A percentile compares a stretch with the other conserved stretches of the same genome.
Conservation (phyloP, 805 yeast species). For the Geotrichum ghanense region DNA sequence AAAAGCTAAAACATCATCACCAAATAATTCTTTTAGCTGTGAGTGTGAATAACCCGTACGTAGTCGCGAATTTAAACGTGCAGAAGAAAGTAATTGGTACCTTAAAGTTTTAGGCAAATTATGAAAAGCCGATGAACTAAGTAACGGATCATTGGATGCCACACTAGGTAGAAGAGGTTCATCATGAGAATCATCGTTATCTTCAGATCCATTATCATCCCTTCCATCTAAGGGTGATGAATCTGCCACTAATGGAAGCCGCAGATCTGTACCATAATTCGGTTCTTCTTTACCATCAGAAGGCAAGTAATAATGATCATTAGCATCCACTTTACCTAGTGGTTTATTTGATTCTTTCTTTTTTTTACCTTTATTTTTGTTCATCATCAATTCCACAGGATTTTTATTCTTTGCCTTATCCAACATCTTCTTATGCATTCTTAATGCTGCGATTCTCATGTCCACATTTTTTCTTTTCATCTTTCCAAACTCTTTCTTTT, state of each 20-base stretch:
- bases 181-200: background rate
- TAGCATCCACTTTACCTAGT: conserved; percentile 13
- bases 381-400: conserved; percentile 8
- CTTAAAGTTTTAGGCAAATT: conserved; percentile 75
- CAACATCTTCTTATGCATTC: conserved; percentile 60
- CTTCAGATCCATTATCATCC: conserved; percentile 16
- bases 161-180: conserved; percentile 8
- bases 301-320: conserved; percentile 85
- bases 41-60: conserved; percentile 92
- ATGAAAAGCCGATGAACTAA: conserved; percentile 66
- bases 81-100: conserved; percentile 74
- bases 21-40: conserved; percentile 74
- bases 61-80: conserved; percentile 73
- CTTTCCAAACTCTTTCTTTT: conserved; percentile 36
- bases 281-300: conserved; percentile 42
- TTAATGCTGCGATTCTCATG: conserved; percentile 20
- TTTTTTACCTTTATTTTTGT: background rate
- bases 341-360: conserved; percentile 7
- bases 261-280: conserved; percentile 46
- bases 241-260: conserved; percentile 68
- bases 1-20: conserved; percentile 68
- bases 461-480: conserved; percentile 1
- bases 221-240: conserved; percentile 24
- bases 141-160: conserved; percentile 46
- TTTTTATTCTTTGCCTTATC: conserved; percentile 27